Percentiles rank a stretch among this genome's conserved stretches.
phyloP scores from a whole-genome alignment of 2,329 filamentous ascomycete genomes.

The Trichoderma sp. region DNA sequence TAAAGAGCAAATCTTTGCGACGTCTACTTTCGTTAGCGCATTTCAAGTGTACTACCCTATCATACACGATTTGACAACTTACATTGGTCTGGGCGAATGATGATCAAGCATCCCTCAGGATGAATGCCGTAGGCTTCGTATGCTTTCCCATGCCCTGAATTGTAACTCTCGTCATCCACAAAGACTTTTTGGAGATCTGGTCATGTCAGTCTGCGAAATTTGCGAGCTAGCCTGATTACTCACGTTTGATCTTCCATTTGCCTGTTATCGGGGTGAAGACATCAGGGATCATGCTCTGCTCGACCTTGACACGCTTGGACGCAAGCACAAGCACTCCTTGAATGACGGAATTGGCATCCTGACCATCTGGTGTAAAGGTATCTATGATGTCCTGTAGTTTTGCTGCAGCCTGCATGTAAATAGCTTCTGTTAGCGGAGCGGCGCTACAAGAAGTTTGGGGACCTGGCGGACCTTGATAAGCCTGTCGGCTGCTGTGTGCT shows the following conservation, averaged over 20 bases:
- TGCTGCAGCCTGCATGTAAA: background rate
- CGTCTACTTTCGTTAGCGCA: background rate
- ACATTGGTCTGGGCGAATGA: conserved; percentile 3
- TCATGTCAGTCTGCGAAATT: background rate
- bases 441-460: background rate
- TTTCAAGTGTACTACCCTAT: background rate
- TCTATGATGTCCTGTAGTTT: background rate
- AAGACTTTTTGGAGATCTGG: background rate
- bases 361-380: background rate
- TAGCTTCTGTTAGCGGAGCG: background rate
- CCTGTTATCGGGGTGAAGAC: background rate
- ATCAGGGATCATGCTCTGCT: background rate
- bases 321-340: background rate
- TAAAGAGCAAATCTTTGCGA: background rate
- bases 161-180: background rate
- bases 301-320: background rate
- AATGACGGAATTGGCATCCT: background rate
- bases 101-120: background rate
- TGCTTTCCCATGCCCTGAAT: background rate
- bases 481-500: background rate
- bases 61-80: background rate
- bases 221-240: background rate
- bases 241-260: conserved; percentile 7
- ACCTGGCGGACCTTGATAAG: background rate
- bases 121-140: background rate